Evolutionary conservation across 176 grass and related monocot species (phyloP), one percentile per base, ranked within the genome.

Genomic region (Ensete ventricosum): DNA sequence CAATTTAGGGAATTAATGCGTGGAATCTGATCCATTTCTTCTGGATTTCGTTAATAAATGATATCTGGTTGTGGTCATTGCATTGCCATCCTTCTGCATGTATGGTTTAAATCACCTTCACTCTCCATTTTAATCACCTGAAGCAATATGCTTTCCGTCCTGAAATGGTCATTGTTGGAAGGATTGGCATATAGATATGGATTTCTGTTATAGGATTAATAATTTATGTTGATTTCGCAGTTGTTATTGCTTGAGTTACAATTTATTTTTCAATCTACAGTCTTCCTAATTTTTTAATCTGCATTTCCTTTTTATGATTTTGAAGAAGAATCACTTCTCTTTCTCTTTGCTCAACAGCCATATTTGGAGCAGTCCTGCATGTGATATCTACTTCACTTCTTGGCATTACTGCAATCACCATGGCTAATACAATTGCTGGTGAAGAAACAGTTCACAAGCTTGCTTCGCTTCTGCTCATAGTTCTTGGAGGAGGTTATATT

Each of bases 391-490:
- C 95, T 8, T 82, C 95, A 66, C 90, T 98, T 54, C 95, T 94
- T 0, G 95, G 95, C 64, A 98, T 98, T 78, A 86, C 95, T 58
- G 95, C 95, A 85, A 79, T 98, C 65, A 98, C 95, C 55, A 94
- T 98, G 88, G 88, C 86, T 74, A 98, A 92, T 27, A 98, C 95
- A 66, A 98, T 98, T 84, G 95, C 95, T 43, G 95, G 95, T 51
- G 95, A 98, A 81, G 95, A 98, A 77, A 94, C 90, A 50, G 95
- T 98, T 48, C 95, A 98, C 58, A 93, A 93, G 77, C 95, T 98
- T 78, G 90, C 95, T 14, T 98, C 90, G 0, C 76, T 98, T 22
- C 78, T 98, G 80, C 90, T 98, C n/a, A 84, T 98, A 77, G 58
- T 91, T 77, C 95, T 98, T 66, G 95, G 95, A 78, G 90, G 52